phyloP scores from a whole-genome alignment of 78 protist species.

The Speleostelium caveatum region DNA sequence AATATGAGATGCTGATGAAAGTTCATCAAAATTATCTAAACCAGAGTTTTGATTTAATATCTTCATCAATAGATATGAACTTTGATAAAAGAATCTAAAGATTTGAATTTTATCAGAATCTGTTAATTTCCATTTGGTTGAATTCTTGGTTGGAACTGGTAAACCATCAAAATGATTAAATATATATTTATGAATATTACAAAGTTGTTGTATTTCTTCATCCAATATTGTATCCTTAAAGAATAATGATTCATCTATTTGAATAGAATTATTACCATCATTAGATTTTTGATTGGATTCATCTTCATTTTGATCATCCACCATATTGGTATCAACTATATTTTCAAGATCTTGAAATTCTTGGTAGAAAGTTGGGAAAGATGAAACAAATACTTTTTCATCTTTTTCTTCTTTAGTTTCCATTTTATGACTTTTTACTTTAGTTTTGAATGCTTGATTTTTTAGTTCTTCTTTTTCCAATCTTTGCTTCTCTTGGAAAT shows the following conservation, averaged over 20 bases:
- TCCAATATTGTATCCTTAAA: constrained; percentile 50
- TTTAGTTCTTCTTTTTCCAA: constrained; percentile 32
- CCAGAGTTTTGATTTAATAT: constrained; percentile 41
- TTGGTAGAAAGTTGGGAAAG: constrained; percentile 83
- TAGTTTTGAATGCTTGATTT: constrained; percentile 45
- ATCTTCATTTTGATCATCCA: constrained; percentile 32
- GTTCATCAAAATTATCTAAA: constrained; percentile 26
- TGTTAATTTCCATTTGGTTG: neutral
- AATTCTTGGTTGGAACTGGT: constrained; percentile 30
- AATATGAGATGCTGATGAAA: constrained; percentile 35
- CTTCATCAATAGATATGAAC: constrained; percentile 24
- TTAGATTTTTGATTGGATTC: neutral
- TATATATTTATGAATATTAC: constrained; percentile 25
- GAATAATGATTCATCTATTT: neutral
- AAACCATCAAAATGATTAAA: constrained; percentile 73
- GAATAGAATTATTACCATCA: neutral
- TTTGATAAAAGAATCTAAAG: constrained; percentile 35
- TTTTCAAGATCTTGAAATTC: constrained; percentile 72
- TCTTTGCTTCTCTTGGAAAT: constrained; percentile 60
- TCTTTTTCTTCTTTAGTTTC: constrained; percentile 78
- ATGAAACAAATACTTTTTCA: constrained; percentile 45
- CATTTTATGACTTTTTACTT: constrained; percentile 62
- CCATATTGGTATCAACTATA: constrained; percentile 1
- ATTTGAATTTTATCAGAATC: constrained; percentile 32
- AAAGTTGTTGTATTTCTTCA: constrained; percentile 62